These are phyloP conservation scores for Ceratobasidium sp. DNA, from an alignment of 1,284 basidiomycete species.

Conservation along the genomic window DNA sequence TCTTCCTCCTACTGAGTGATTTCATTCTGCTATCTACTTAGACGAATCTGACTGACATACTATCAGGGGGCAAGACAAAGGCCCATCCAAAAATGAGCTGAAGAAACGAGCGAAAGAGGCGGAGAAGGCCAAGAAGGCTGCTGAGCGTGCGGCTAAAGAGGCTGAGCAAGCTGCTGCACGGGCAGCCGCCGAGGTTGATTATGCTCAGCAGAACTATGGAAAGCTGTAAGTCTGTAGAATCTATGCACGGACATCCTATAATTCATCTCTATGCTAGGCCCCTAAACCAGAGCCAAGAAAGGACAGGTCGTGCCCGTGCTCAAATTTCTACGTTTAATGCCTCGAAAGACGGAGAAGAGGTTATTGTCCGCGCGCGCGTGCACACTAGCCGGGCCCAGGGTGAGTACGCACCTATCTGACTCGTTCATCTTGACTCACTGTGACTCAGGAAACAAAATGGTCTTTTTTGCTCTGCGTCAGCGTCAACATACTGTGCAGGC, in stretches of 20 bases:
- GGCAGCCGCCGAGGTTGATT: slow-evolving; percentile 83
- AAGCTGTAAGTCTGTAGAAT: slow-evolving; percentile 58
- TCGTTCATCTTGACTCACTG: slow-evolving; percentile 4
- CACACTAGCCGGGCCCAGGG: slow-evolving; percentile 93
- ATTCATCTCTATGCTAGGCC: slow-evolving; percentile 56
- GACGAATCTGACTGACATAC: neutral
- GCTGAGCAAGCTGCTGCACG: slow-evolving; percentile 80
- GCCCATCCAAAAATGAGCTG: slow-evolving; percentile 87
- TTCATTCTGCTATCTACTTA: neutral
- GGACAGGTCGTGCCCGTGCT: slow-evolving; percentile 62
- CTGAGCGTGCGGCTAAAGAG: slow-evolving; percentile 82
- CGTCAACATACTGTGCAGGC: slow-evolving; percentile 91
- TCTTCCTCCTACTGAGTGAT: slow-evolving; percentile 7
- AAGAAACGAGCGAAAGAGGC: slow-evolving; percentile 94
- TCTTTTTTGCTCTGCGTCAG: slow-evolving; percentile 93
- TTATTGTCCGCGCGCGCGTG: slow-evolving; percentile 89
- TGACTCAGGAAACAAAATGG: slow-evolving; percentile 77
- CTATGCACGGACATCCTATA: neutral
- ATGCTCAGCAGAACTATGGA: slow-evolving; percentile 88
- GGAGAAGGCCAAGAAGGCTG: slow-evolving; percentile 92
- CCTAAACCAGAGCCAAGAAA: slow-evolving; percentile 88
- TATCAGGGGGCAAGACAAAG: slow-evolving; percentile 49
- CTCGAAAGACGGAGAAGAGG: slow-evolving; percentile 77
- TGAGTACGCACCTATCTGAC: slow-evolving; percentile 51
- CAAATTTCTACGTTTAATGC: slow-evolving; percentile 74